Evolutionary conservation across 2,329 filamentous ascomycete species (phyloP).

Genomic region (Claviceps africana): DNA sequence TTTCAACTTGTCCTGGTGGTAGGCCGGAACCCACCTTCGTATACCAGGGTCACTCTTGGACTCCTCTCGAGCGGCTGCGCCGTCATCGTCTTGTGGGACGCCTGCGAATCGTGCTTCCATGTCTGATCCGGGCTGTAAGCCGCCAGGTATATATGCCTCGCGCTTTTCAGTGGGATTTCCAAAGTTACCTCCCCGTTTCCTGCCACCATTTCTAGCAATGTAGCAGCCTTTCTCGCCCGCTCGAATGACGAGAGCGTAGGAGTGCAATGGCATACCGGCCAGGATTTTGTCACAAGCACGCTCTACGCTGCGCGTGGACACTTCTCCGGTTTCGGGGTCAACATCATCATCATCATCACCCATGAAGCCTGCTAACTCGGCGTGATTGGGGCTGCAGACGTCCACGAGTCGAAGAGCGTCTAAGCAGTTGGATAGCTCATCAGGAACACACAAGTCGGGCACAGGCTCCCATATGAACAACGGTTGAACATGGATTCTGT

Average conservation of each 20-base stretch:
- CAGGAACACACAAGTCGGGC: conserved; percentile 69
- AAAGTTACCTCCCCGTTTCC: conserved; percentile 16
- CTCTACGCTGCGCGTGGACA: conserved; percentile 39
- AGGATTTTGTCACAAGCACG: conserved; percentile 48
- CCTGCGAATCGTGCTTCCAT: conserved; percentile 49
- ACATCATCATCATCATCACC: conserved; percentile 40
- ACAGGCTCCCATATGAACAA: conserved; percentile 92
- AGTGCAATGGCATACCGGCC: conserved; percentile 48
- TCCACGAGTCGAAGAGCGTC: conserved; percentile 48
- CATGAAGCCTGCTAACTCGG: conserved; percentile 80
- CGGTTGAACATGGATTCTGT: conserved; percentile 36
- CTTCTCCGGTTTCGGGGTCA: conserved; percentile 39
- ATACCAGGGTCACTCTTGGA: conserved; percentile 50
- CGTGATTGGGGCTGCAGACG: conserved; percentile 66
- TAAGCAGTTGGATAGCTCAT: conserved; percentile 49
- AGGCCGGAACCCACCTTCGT: conserved; percentile 66
- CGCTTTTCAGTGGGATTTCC: conserved; percentile 12
- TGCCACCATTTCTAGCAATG: conserved; percentile 42
- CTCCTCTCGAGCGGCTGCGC: conserved; percentile 40
- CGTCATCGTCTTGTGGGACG: conserved; percentile 38
- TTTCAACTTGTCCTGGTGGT: conserved; percentile 37
- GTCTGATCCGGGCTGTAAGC: conserved; percentile 45
- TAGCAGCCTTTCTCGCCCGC: conserved; percentile 61
- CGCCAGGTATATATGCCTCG: conserved; percentile 33
- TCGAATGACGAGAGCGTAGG: conserved; percentile 54